Conservation (phyloP, 345 rosid species). For the Aurinia saxatilis region DNA sequence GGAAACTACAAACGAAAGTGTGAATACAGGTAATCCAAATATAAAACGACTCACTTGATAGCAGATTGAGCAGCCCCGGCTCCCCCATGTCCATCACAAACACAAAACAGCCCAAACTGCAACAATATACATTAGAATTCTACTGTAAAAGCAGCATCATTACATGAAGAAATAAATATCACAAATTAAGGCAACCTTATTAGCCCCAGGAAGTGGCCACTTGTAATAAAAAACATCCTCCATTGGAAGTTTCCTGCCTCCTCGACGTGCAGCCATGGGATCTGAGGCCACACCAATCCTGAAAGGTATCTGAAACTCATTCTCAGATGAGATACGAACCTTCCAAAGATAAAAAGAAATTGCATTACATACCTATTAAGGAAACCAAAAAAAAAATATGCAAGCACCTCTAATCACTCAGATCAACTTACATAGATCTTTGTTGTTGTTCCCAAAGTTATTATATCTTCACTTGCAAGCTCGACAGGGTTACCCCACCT, state of each 20-base stretch:
- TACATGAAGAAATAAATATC: slow-evolving; percentile 8
- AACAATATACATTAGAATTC: slow-evolving; percentile 9
- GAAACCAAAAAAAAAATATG: neutral
- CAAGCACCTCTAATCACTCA: slow-evolving; percentile 2
- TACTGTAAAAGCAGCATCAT: slow-evolving; percentile 9
- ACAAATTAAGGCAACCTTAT: slow-evolving; percentile 53
- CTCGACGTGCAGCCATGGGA: slow-evolving; percentile 93
- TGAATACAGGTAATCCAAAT: neutral
- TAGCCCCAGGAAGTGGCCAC: slow-evolving; percentile 86
- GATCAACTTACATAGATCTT: slow-evolving; percentile 53
- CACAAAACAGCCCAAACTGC: slow-evolving; percentile 93
- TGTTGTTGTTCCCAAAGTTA: slow-evolving; percentile 86
- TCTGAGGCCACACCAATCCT: slow-evolving; percentile 86
- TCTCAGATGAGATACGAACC: slow-evolving; percentile 61
- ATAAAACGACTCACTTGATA: slow-evolving; percentile 58
- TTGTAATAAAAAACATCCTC: slow-evolving; percentile 89
- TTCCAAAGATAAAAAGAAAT: slow-evolving; percentile 30
- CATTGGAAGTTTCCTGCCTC: slow-evolving; percentile 91
- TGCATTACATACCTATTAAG: slow-evolving; percentile 2
- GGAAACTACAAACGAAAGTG: neutral
- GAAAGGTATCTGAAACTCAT: slow-evolving; percentile 51
- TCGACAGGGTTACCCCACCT: slow-evolving; percentile 70
- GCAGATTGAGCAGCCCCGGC: slow-evolving; percentile 84
- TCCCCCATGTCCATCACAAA: slow-evolving; percentile 99
- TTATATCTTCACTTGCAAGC: slow-evolving; percentile 72